Percentiles rank a stretch among this genome's conserved stretches.
phyloP scores from a whole-genome alignment of 345 rosid species.

The Cardiospermum halicacabum region DNA sequence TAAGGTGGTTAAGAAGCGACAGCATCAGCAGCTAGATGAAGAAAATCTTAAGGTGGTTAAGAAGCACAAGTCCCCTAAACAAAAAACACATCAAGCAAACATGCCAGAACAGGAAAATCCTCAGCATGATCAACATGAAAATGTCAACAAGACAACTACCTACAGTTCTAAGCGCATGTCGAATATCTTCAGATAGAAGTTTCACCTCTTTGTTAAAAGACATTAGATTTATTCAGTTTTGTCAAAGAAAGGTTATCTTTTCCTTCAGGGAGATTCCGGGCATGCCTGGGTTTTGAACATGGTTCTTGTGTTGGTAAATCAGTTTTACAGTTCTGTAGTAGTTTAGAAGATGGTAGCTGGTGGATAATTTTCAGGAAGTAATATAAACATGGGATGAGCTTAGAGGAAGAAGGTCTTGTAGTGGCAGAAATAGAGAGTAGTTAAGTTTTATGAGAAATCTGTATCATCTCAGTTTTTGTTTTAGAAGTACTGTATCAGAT shows the following conservation, averaged over 20 bases:
- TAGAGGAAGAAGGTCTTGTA: too few relatives aligned
- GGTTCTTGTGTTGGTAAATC: too few relatives aligned
- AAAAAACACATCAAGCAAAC: slow-evolving; percentile 1
- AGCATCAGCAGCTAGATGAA: slow-evolving; percentile 5
- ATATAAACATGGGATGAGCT: too few relatives aligned
- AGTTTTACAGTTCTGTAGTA: too few relatives aligned
- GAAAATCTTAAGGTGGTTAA: slow-evolving; percentile 5
- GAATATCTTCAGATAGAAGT: slow-evolving; percentile 34
- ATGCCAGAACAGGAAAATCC: neutral
- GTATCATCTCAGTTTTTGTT: too few relatives aligned
- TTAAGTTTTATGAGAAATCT: too few relatives aligned
- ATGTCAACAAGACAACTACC: slow-evolving; percentile 18
- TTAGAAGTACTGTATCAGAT: too few relatives aligned
- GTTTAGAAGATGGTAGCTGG: too few relatives aligned
- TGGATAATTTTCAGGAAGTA: too few relatives aligned
- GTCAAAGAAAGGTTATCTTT: neutral
- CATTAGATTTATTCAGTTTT: neutral
- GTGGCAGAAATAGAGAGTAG: too few relatives aligned
- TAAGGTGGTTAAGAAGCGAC: slow-evolving; percentile 3
- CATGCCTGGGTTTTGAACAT: too few relatives aligned
- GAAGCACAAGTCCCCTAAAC: neutral
- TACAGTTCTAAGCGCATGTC: slow-evolving; percentile 25
- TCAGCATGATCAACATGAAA: slow-evolving; percentile 12
- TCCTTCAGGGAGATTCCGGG: neutral
- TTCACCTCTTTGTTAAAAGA: slow-evolving; percentile 7